Evolutionary conservation across 2,329 filamentous ascomycete genomes (phyloP), one percentile per base, ranked within the genome.

Genomic region (Paradendryphiella salina): DNA sequence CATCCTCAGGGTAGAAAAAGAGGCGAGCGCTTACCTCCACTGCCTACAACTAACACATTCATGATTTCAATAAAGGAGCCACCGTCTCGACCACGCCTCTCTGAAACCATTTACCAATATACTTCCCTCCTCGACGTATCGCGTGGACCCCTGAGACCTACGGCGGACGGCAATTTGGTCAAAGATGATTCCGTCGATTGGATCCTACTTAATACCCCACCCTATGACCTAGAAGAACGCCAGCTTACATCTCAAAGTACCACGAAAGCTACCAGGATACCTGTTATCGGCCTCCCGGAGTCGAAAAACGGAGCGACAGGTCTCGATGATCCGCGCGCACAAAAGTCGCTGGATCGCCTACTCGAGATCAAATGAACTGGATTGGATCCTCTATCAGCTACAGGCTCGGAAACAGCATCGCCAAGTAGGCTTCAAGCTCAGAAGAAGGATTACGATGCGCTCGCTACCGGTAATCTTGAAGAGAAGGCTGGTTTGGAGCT

Each of bases 281-380:
- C 53, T 5, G 15, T 14, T 0, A 32, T 54, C 9, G 11, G 44
- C 7, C 33, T 54, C 4, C 48, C 48, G 11, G 50, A 59, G 23
- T 21, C 40, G 6, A 54, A 56, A 34, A 59, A 57, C 32, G 48
- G 55, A 6, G 58, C 44, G 4, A 54, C 47, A 14, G 48, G 41
- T 21, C 20, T 43, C 15, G 41, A 58, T 2, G 29, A 46, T 35
- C 35, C 55, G 18, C 52, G 55, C 13, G 17, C 14, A 23, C 41
- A 31, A 3, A 46, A 33, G n/a, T 10, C 18, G 14, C 34, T 33
- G 15, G 28, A 17, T 29, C 18, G 18, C 13, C 4, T 32, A 4
- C 4, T 39, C 26, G 17, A n/a, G 18, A 29, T 39, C n/a, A 33
- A 17, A 20, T 33, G 28, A n/a, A 33, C 35, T 1, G 20, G 17